These are phyloP conservation scores for Candida buenavistaensis DNA, from an alignment of 1,139 yeast genomes.

Conservation along the genomic window DNA sequence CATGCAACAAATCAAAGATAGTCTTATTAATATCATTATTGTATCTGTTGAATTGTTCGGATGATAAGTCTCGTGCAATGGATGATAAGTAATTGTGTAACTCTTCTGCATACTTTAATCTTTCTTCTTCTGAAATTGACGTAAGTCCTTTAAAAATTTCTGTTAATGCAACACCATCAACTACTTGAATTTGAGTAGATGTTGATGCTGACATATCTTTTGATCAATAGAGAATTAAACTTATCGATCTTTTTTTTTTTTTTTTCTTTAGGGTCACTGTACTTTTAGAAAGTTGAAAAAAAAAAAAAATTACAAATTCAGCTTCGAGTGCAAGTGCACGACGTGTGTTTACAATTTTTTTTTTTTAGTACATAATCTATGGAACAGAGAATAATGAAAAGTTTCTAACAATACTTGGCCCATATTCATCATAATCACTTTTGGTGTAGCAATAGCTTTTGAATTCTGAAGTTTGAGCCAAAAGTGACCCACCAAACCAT, in stretches of 20 bases:
- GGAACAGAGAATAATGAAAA: slow-evolving; percentile 92
- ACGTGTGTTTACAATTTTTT: not conserved
- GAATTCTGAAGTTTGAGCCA: slow-evolving; percentile 97
- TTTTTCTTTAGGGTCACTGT: too few species aligned
- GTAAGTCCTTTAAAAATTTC: slow-evolving; percentile 56
- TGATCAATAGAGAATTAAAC: too few species aligned
- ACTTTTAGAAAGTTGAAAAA: not conserved
- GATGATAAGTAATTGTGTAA: slow-evolving; percentile 66
- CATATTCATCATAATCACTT: slow-evolving; percentile 95
- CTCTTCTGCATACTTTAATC: slow-evolving; percentile 63
- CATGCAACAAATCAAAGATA: slow-evolving; percentile 81
- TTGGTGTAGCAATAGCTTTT: slow-evolving; percentile 96
- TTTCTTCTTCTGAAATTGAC: slow-evolving; percentile 50
- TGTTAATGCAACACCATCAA: slow-evolving; percentile 52
- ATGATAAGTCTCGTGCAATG: slow-evolving; percentile 70
- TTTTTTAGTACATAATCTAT: slow-evolving; percentile 26
- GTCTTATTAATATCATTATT: slow-evolving; percentile 86
- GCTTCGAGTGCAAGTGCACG: too few species aligned
- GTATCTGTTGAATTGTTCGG: slow-evolving; percentile 77
- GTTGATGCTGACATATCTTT: slow-evolving; percentile 27
- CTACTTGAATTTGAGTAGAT: slow-evolving; percentile 30
- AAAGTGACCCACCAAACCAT: slow-evolving; percentile 97
- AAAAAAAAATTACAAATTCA: too few species aligned
- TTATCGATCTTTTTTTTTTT: not conserved
- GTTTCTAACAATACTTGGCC: slow-evolving; percentile 96